Percentiles rank a stretch among this genome's conserved stretches.
Evolutionary conservation across 352 stramenopile genomes (phyloP).

Genomic region (Phytophthora pinifolia): DNA sequence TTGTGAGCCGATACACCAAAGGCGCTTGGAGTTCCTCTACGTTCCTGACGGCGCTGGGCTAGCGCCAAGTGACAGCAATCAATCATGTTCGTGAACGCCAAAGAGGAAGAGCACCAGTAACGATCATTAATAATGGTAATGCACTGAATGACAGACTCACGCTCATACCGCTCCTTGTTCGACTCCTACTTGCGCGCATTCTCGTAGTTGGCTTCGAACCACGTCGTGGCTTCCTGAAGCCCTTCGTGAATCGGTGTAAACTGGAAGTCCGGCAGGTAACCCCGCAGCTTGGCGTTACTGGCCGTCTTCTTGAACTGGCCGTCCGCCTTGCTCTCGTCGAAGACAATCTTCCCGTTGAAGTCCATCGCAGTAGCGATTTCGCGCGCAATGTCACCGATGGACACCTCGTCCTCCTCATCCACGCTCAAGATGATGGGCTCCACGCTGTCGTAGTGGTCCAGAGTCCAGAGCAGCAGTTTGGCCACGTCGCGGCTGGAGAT

Average conservation of each 20-base stretch:
- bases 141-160: too few species aligned
- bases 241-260: slow-evolving; percentile 95
- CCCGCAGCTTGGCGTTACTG: slow-evolving; percentile 94
- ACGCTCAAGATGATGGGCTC: slow-evolving; percentile 97
- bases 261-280: slow-evolving; percentile 87
- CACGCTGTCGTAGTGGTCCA: slow-evolving; percentile 79
- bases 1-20: too few species aligned
- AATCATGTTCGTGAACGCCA: too few species aligned
- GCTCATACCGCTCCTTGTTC: too few species aligned
- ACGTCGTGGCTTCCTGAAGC: slow-evolving; percentile 45
- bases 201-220: slow-evolving; percentile 57
- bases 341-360: slow-evolving; percentile 84
- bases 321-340: slow-evolving; percentile 95
- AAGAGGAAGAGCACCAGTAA: too few species aligned
- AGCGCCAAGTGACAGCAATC: too few species aligned
- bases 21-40: too few species aligned
- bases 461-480: slow-evolving; percentile 89
- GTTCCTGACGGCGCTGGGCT: too few species aligned
- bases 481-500: slow-evolving; percentile 97
- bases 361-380: slow-evolving; percentile 78
- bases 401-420: slow-evolving; percentile 93
- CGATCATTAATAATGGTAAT: too few species aligned
- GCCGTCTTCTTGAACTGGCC: slow-evolving; percentile 99
- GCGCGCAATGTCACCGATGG: slow-evolving; percentile 93
- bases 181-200: slow-evolving; percentile 38